These are phyloP conservation scores for Sonneratia caseolaris DNA, from an alignment of 345 rosid species.

Conservation along the genomic window DNA sequence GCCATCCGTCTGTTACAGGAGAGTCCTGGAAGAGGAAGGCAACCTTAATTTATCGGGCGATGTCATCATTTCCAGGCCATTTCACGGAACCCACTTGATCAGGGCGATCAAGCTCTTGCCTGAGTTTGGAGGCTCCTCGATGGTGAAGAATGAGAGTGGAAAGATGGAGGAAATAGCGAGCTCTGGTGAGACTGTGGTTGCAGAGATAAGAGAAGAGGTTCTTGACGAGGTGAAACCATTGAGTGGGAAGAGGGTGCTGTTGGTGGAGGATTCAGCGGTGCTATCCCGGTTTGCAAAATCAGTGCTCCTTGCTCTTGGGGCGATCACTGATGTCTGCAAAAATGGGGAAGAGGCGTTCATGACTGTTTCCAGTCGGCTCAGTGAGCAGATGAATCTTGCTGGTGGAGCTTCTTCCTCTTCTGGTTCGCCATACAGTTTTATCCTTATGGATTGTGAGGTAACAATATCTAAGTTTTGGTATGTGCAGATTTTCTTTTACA, in stretches of 20 bases:
- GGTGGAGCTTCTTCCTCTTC: slow-evolving; percentile 1
- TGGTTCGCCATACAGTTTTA: slow-evolving; percentile 43
- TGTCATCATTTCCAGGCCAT: slow-evolving; percentile 38
- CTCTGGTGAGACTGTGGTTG: neutral
- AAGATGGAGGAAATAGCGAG: neutral
- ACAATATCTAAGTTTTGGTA: neutral
- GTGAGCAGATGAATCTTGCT: slow-evolving; percentile 13
- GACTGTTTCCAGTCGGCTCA: slow-evolving; percentile 25
- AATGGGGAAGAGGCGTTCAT: slow-evolving; percentile 50
- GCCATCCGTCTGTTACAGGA: slow-evolving; percentile 17
- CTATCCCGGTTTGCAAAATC: slow-evolving; percentile 13
- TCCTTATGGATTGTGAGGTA: slow-evolving; percentile 91
- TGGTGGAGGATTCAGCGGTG: slow-evolving; percentile 44
- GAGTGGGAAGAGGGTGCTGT: slow-evolving; percentile 46
- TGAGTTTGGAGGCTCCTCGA: slow-evolving; percentile 36
- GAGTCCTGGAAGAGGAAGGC: slow-evolving; percentile 5
- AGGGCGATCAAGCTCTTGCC: slow-evolving; percentile 43
- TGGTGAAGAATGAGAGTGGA: slow-evolving; percentile 1
- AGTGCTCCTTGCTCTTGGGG: slow-evolving; percentile 39
- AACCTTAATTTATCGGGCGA: slow-evolving; percentile 19
- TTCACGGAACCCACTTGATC: slow-evolving; percentile 64
- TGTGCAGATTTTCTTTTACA: neutral
- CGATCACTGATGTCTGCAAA: slow-evolving; percentile 28
- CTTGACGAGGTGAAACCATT: slow-evolving; percentile 16
- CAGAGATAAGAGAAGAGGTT: slow-evolving; percentile 4